Evolutionary conservation across 1,284 basidiomycete species (phyloP).

Genomic region (Ganoderma meredithae): DNA sequence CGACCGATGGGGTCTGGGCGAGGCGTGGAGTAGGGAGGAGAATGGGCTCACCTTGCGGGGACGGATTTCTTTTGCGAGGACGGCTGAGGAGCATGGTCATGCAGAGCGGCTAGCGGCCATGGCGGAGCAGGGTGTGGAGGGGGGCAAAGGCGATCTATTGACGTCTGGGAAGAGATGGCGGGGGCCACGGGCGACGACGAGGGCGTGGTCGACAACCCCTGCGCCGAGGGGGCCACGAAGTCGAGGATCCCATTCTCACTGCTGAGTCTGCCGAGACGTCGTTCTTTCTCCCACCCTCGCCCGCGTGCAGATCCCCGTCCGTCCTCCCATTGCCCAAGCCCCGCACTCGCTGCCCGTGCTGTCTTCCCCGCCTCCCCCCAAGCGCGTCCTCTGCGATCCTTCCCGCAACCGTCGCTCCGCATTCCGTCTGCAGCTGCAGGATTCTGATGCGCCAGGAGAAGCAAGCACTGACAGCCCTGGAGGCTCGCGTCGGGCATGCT

Average conservation of each 20-base stretch:
- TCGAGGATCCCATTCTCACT: neutral
- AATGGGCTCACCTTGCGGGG: slow-evolving; percentile 25
- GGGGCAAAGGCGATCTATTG: slow-evolving; percentile 4
- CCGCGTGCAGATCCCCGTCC: too few species aligned
- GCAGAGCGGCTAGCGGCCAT: slow-evolving; percentile 22
- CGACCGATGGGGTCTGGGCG: slow-evolving; percentile 1
- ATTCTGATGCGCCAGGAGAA: neutral
- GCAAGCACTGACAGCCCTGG: neutral
- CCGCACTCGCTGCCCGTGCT: neutral
- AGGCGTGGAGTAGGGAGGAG: slow-evolving; percentile 6
- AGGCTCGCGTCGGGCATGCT: neutral
- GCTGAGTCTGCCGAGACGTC: slow-evolving; percentile 2
- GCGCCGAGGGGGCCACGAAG: neutral
- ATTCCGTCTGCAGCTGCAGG: neutral
- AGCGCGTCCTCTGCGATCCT: neutral
- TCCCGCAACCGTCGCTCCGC: neutral
- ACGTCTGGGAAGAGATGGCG: slow-evolving; percentile 6
- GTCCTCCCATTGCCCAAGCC: neutral
- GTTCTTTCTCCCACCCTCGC: slow-evolving; percentile 1
- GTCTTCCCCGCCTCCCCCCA: neutral
- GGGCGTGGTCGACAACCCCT: slow-evolving; percentile 10
- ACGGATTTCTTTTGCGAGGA: slow-evolving; percentile 23
- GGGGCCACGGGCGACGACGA: slow-evolving; percentile 6
- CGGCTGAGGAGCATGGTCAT: slow-evolving; percentile 19
- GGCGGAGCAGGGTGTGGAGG: slow-evolving; percentile 15